Percentiles rank a stretch among this genome's conserved stretches.
Evolutionary conservation across 2,329 filamentous ascomycete species (phyloP).

Genomic region (Chalaropsis thielavioides): DNA sequence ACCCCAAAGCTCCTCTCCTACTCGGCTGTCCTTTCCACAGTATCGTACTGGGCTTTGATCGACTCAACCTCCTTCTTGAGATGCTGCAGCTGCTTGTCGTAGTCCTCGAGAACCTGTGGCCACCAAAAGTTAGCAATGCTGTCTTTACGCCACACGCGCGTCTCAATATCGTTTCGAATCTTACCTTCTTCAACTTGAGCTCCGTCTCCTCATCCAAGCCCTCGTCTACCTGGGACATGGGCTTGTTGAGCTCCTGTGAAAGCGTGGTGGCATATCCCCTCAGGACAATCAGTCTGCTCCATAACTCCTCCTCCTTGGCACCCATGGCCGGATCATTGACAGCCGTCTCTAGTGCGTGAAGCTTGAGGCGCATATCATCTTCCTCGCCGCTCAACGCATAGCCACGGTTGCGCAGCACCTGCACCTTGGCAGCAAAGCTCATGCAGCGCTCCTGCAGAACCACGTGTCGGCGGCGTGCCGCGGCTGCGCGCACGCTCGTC

Average conservation of each 20-base stretch:
- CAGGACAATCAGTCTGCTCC: slow-evolving; percentile 65
- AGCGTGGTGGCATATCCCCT: slow-evolving; percentile 58
- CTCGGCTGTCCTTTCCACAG: slow-evolving; percentile 36
- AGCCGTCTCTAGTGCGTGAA: slow-evolving; percentile 52
- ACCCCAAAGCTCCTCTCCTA: not conserved
- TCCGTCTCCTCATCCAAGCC: slow-evolving; percentile 55
- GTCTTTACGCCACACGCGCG: not conserved
- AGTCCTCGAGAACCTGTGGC: slow-evolving; percentile 58
- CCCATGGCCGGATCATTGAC: slow-evolving; percentile 61
- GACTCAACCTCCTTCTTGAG: slow-evolving; percentile 58
- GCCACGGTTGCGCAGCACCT: slow-evolving; percentile 65
- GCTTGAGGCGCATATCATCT: slow-evolving; percentile 59
- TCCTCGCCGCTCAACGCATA: slow-evolving; percentile 69
- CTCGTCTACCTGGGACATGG: slow-evolving; percentile 41
- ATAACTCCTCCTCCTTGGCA: slow-evolving; percentile 69
- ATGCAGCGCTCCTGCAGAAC: slow-evolving; percentile 59
- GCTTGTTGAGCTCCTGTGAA: slow-evolving; percentile 58
- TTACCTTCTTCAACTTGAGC: slow-evolving; percentile 59
- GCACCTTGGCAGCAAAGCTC: slow-evolving; percentile 61
- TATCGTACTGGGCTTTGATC: slow-evolving; percentile 41
- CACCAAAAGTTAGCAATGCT: slow-evolving; percentile 14
- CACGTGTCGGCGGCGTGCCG: slow-evolving; percentile 57
- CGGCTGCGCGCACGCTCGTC: slow-evolving; percentile 57
- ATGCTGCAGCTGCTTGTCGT: slow-evolving; percentile 65
- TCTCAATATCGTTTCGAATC: slow-evolving; percentile 20